phyloP scores from a whole-genome alignment of 352 stramenopile genomes.

The Globisporangium mamillatum region DNA sequence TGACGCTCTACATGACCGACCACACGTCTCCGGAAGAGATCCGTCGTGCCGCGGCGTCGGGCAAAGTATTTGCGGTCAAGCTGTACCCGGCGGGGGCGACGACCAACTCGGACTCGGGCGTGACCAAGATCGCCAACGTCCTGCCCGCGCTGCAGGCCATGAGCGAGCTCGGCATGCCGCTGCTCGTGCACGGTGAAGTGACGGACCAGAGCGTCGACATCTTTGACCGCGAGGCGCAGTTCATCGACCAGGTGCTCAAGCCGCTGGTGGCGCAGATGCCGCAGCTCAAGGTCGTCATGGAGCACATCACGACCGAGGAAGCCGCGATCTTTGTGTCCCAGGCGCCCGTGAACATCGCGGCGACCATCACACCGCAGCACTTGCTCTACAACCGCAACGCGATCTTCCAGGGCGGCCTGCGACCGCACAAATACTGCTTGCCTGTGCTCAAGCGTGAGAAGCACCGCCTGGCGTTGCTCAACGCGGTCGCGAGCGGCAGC shows the following conservation, averaged over 20 bases:
- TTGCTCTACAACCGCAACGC: constrained; percentile 98
- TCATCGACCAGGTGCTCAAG: constrained; percentile 95
- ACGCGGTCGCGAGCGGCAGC: constrained; percentile 89
- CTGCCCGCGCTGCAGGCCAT: constrained; percentile 83
- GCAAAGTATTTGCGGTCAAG: constrained; percentile 95
- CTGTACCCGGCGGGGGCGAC: constrained; percentile 97
- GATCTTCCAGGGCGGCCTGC: constrained; percentile 92
- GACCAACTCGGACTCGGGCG: constrained; percentile 97
- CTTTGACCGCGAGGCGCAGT: constrained; percentile 97
- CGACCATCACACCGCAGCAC: constrained; percentile 99
- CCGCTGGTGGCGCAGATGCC: constrained; percentile 93
- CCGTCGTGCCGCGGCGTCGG: constrained; percentile 80
- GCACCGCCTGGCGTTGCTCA: constrained; percentile 89
- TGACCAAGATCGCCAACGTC: constrained; percentile 96
- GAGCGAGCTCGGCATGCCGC: constrained; percentile 86
- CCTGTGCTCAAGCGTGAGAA: constrained; percentile 97
- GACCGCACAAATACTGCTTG: constrained; percentile 99
- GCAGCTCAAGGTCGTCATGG: constrained; percentile 98
- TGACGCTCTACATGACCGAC: constrained; percentile 99
- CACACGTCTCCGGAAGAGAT: constrained; percentile 97
- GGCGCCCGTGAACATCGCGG: constrained; percentile 90
- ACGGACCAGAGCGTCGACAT: constrained; percentile 94
- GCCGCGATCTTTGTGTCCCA: constrained; percentile 94
- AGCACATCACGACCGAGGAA: constrained; percentile 98
- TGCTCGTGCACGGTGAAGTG: constrained; percentile 97